phyloP scores from a whole-genome alignment of 768 basidiomycete species.

The Tubosaeta sp. region DNA sequence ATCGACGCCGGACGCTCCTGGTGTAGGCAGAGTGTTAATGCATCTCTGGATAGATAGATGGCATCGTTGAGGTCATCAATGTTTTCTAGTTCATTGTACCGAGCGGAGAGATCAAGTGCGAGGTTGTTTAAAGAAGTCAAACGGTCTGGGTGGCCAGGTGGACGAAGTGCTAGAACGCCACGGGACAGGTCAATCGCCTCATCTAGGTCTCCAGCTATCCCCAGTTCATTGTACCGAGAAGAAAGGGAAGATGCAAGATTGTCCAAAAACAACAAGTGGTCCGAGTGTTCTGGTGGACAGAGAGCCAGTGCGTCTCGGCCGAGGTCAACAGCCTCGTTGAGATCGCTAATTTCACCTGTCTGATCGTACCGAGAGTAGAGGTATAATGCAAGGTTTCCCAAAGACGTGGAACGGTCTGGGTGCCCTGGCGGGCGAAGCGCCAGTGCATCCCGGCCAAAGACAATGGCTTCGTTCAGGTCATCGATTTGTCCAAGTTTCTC shows the following conservation, averaged over 20 bases:
- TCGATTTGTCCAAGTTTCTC: not conserved
- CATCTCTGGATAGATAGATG: not conserved
- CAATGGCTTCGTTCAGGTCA: not conserved
- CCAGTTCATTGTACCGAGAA: not conserved
- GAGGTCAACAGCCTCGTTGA: not conserved
- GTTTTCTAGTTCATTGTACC: not conserved
- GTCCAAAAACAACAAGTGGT: not conserved
- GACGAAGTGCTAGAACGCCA: not conserved
- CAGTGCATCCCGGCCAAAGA: not conserved
- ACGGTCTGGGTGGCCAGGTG: not conserved
- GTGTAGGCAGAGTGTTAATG: not conserved
- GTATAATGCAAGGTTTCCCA: not conserved
- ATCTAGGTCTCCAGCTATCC: not conserved
- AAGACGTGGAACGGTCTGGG: not conserved
- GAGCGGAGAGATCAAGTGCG: not conserved
- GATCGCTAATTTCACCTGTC: not conserved
- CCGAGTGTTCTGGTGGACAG: not conserved
- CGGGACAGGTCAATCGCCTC: not conserved
- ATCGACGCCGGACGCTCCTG: not conserved
- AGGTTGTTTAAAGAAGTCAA: not conserved
- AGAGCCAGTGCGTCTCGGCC: not conserved
- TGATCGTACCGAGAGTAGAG: not conserved
- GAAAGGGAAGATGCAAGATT: not conserved
- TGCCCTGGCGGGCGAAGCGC: not conserved
- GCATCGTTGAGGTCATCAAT: not conserved